Evolutionary conservation across 2,329 filamentous ascomycete species (phyloP), one percentile per base, ranked within the genome.

Genomic region (Dryadomyces quercivorus): DNA sequence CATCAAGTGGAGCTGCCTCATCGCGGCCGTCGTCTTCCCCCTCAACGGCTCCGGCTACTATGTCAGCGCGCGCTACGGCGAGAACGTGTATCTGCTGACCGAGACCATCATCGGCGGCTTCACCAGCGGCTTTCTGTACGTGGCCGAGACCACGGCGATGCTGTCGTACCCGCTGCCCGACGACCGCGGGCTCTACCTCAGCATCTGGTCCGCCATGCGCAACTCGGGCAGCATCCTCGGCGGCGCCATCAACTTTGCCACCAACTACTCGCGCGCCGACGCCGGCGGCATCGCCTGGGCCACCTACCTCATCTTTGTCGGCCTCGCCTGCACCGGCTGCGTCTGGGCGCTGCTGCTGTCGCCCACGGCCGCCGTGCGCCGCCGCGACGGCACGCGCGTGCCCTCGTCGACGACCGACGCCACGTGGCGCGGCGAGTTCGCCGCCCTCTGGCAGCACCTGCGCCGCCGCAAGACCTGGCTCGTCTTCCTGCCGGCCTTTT

Each of bases 1-100:
- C 47, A 50, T 54, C 52, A 54, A 54, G 40, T 54, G 52, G 52
- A 44, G 21, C n/a, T 45, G 21, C 40, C 4, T 54, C 13, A 43
- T 54, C 2, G 52, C 21, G 10, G 38, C 52, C 12, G 15, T 50
- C 18, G 9, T 36, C 13, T 54, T 54, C 26, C 52, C 52, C 9
- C 34, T 54, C 20, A 12, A 13, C 7, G 34, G 26, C 3, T 54
- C 52, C 7, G 34, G 36, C 34, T 54, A 50, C 52, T 54, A 54
- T 20, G 44, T 48, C 21, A 53, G 21, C 52, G 51, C 50, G 15
- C 51, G 43, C 12, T 52, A 47, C 51, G 8, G 5, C 15, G 31
- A 38, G 10, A 40, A 21, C 31, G 18, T 18, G 31, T 52, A 52
- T 26, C 51, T 52, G 51, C 44, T 47, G 43, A 34, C 26, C 4